A percentile compares a stretch with the other conserved stretches of the same genome.
These are phyloP conservation scores for Lenzites betulinus DNA, from an alignment of 768 basidiomycete genomes.

Conservation along the genomic window DNA sequence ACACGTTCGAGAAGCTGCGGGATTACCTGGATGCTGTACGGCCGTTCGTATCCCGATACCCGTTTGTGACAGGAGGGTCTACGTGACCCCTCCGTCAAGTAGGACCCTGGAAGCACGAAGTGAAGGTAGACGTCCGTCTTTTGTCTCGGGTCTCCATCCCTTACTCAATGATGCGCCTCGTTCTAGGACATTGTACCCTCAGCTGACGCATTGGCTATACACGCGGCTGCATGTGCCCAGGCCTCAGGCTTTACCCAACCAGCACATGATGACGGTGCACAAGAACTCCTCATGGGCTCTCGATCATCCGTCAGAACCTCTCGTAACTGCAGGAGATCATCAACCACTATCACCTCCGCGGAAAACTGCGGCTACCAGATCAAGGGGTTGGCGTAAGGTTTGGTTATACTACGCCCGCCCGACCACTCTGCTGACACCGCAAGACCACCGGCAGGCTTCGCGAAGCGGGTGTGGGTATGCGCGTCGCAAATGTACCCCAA, in stretches of 20 bases:
- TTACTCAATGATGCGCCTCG: neutral
- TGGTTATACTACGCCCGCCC: too few relatives aligned
- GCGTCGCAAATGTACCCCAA: neutral
- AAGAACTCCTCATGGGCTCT: neutral
- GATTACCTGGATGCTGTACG: too few relatives aligned
- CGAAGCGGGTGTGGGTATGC: constrained; percentile 9
- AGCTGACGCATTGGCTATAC: constrained; percentile 1
- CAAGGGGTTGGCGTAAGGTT: neutral
- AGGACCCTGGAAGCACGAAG: too few relatives aligned
- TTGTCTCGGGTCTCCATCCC: neutral
- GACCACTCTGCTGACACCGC: neutral
- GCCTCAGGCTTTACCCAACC: neutral
- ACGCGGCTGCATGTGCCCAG: neutral
- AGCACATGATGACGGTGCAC: constrained; percentile 1
- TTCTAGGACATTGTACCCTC: neutral
- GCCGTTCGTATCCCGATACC: too few relatives aligned
- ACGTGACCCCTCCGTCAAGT: too few relatives aligned
- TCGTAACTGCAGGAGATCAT: constrained; percentile 10
- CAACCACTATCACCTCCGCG: neutral
- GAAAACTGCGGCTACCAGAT: neutral
- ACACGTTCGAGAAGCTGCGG: too few relatives aligned
- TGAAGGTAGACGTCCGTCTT: too few relatives aligned
- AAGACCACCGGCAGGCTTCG: constrained; percentile 3
- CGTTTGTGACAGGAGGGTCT: too few relatives aligned
- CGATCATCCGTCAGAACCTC: constrained; percentile 6